These are phyloP conservation scores for Arxiozyma telluris DNA, from an alignment of 1,139 yeast species.

Conservation along the genomic window DNA sequence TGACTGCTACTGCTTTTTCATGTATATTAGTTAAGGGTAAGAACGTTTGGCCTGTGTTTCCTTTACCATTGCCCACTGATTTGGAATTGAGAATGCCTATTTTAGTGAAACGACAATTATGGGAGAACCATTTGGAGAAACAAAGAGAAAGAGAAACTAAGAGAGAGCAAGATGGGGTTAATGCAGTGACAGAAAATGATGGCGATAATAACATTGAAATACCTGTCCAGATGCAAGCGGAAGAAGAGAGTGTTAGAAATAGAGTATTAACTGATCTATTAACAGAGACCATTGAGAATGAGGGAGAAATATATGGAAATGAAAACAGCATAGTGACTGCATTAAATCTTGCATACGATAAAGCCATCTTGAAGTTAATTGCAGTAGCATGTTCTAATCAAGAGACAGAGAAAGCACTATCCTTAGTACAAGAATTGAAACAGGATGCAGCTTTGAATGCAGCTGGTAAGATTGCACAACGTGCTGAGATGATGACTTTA, in stretches of 20 bases:
- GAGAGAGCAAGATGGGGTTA: slow-evolving; percentile 26
- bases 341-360: slow-evolving; percentile 53
- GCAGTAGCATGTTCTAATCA: slow-evolving; percentile 70
- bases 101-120: slow-evolving; percentile 23
- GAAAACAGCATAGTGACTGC: slow-evolving; percentile 41
- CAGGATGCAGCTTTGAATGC: slow-evolving; percentile 76
- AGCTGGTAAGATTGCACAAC: slow-evolving; percentile 73
- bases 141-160: slow-evolving; percentile 23
- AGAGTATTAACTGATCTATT: slow-evolving; percentile 31
- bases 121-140: slow-evolving; percentile 25
- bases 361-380: slow-evolving; percentile 63
- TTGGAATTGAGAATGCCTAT: slow-evolving; percentile 63
- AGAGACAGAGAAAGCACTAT: slow-evolving; percentile 56
- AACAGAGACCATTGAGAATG: slow-evolving; percentile 34
- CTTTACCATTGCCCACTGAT: slow-evolving; percentile 77
- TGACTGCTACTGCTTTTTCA: slow-evolving; percentile 52
- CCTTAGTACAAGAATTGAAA: slow-evolving; percentile 58
- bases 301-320: slow-evolving; percentile 35
- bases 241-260: slow-evolving; percentile 36
- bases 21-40: slow-evolving; percentile 68
- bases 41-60: slow-evolving; percentile 46
- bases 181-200: slow-evolving; percentile 22
- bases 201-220: slow-evolving; percentile 31
- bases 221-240: slow-evolving; percentile 29
- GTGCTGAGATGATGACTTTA: slow-evolving; percentile 57